Percentiles rank a stretch among this genome's conserved stretches.
Evolutionary conservation across 2,329 filamentous ascomycete genomes (phyloP).

Genomic region (Aspergillus costaricaensis): DNA sequence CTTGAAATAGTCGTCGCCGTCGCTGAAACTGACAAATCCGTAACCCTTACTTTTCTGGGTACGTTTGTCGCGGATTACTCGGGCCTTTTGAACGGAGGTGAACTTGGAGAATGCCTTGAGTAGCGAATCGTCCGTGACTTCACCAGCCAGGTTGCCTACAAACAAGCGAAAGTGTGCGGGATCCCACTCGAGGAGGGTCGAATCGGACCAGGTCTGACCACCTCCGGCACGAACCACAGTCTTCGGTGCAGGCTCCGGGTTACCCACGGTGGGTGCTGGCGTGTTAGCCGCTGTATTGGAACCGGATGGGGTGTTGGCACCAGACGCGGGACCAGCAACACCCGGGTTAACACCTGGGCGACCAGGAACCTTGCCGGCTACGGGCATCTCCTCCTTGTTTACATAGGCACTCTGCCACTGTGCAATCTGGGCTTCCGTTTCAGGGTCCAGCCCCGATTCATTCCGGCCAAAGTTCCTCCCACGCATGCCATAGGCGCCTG

Average conservation of each 20-base stretch:
- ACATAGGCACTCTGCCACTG: conserved; percentile 93
- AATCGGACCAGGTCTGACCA: conserved; percentile 89
- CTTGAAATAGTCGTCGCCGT: conserved; percentile 94
- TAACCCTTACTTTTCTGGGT: conserved; percentile 96
- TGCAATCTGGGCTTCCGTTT: conserved; percentile 87
- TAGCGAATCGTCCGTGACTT: conserved; percentile 94
- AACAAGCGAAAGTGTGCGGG: conserved; percentile 92
- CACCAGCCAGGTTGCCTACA: conserved; percentile 93
- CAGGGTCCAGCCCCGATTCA: conserved; percentile 62
- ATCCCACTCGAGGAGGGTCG: conserved; percentile 90
- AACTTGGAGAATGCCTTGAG: conserved; percentile 92
- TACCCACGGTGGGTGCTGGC: conserved; percentile 47
- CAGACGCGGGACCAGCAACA: conserved; percentile 47
- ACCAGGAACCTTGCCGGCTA: conserved; percentile 40
- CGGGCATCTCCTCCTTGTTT: conserved; percentile 57
- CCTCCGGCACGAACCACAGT: conserved; percentile 88
- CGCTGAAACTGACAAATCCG: conserved; percentile 93
- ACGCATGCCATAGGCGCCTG: conserved; percentile 25
- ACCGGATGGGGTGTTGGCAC: conserved; percentile 33
- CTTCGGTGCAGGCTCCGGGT: conserved; percentile 60
- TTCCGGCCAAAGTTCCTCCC: conserved; percentile 36
- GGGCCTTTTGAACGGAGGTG: conserved; percentile 84
- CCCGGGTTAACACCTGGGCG: conserved; percentile 44
- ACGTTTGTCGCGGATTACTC: conserved; percentile 91
- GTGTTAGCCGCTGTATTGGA: conserved; percentile 37